Evolutionary conservation across 345 rosid species (phyloP).

Genomic region (Pugionium cornutum): DNA sequence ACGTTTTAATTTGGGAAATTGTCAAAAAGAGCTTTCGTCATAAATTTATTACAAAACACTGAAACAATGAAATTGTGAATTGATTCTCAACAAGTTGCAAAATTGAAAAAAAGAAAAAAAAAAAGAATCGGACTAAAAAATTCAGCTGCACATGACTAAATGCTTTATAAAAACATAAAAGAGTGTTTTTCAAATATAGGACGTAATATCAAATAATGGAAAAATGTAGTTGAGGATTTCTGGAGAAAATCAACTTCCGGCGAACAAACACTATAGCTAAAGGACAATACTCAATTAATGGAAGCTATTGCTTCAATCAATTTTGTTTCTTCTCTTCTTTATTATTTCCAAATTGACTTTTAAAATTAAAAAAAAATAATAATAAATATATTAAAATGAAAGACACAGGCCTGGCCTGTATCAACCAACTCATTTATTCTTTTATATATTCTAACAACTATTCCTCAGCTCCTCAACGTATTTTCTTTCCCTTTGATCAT

Average conservation of each 20-base stretch:
- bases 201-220: conserved; percentile 19
- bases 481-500: conserved; percentile 27
- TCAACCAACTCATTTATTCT: conserved; percentile 32
- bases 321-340: conserved; percentile 10
- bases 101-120: neutral
- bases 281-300: conserved; percentile 8
- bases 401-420: conserved; percentile 30
- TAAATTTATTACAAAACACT: neutral
- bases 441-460: conserved; percentile 31
- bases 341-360: conserved; percentile 12
- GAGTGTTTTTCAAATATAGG: neutral
- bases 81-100: conserved; percentile 23
- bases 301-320: conserved; percentile 5
- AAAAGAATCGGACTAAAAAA: too few species aligned
- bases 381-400: neutral
- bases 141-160: too few species aligned
- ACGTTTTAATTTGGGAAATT: conserved; percentile 21
- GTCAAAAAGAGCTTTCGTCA: conserved; percentile 30
- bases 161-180: neutral
- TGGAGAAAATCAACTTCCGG: conserved; percentile 5
- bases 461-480: conserved; percentile 29
- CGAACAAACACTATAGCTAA: conserved; percentile 4
- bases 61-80: neutral
- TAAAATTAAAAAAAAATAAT: neutral
- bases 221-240: conserved; percentile 17